Conservation (phyloP, 2,329 filamentous ascomycete genomes). For the Fusarium equiseti region DNA sequence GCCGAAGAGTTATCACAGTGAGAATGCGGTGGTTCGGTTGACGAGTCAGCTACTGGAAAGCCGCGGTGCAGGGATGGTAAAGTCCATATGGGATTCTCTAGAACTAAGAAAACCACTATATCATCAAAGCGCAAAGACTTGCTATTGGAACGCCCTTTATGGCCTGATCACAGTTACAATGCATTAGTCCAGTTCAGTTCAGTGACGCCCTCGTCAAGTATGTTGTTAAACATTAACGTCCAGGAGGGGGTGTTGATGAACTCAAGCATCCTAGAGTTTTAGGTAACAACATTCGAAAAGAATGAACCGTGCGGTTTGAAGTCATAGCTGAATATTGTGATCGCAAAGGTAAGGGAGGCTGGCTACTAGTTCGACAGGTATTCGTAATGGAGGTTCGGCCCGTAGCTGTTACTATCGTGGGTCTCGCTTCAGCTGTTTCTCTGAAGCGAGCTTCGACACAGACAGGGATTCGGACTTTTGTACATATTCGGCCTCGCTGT, state of each 20-base stretch:
- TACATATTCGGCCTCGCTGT: background rate
- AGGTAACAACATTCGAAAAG: background rate
- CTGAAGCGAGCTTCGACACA: slow-evolving; percentile 6
- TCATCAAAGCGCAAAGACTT: slow-evolving; percentile 5
- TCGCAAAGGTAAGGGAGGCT: slow-evolving; percentile 1
- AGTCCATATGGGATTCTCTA: background rate
- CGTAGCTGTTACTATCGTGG: slow-evolving; percentile 16
- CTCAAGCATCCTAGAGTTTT: background rate
- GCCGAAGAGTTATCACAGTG: background rate
- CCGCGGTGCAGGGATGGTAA: background rate
- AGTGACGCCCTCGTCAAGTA: slow-evolving; percentile 2
- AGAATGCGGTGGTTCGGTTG: background rate
- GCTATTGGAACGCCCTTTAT: slow-evolving; percentile 13
- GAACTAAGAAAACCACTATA: background rate
- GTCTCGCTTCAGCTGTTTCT: slow-evolving; percentile 5
- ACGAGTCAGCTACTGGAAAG: background rate
- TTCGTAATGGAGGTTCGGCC: background rate
- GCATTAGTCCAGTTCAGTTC: slow-evolving; percentile 18
- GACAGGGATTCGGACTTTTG: background rate
- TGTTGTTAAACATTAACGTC: background rate
- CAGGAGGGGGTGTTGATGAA: background rate
- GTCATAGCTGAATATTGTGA: background rate
- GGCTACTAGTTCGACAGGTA: background rate
- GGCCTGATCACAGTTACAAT: background rate
- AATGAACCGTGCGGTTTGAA: background rate